Evolutionary conservation across 305 asterid species (phyloP).

Genomic region (Striga hermonthica): DNA sequence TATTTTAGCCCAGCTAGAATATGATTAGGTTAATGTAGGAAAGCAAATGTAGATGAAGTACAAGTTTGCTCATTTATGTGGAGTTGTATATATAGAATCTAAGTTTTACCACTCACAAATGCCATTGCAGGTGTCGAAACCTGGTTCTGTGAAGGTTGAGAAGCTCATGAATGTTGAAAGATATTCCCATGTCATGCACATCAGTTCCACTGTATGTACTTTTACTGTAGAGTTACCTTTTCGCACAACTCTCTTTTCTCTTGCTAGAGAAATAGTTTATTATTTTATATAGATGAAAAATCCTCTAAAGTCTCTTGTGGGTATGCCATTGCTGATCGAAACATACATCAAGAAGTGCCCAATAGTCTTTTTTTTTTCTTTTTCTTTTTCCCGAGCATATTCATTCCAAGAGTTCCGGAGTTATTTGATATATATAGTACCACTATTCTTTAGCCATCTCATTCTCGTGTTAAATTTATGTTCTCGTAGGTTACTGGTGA

Average conservation of each 20-base stretch:
- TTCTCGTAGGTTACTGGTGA: slow-evolving; percentile 82
- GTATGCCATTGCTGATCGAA: background rate
- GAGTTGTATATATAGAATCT: slow-evolving; percentile 12
- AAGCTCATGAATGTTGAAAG: slow-evolving; percentile 91
- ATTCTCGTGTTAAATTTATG: slow-evolving; percentile 9
- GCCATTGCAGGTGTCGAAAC: slow-evolving; percentile 66
- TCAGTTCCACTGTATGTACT: slow-evolving; percentile 87
- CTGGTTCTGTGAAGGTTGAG: slow-evolving; percentile 93
- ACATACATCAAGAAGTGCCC: background rate
- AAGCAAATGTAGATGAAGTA: slow-evolving; percentile 1
- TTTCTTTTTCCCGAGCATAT: slow-evolving; percentile 9
- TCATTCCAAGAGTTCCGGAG: slow-evolving; percentile 7
- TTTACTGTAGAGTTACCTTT: slow-evolving; percentile 20
- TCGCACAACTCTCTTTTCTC: background rate
- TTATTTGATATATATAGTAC: slow-evolving; percentile 1
- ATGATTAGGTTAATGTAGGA: slow-evolving; percentile 1
- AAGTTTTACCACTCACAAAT: slow-evolving; percentile 10
- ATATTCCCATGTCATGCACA: slow-evolving; percentile 98
- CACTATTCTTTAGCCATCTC: background rate
- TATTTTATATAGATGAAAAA: slow-evolving; percentile 7
- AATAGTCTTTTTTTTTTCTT: slow-evolving; percentile 1
- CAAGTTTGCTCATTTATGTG: background rate
- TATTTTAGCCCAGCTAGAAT: slow-evolving; percentile 3
- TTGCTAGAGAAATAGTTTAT: slow-evolving; percentile 8
- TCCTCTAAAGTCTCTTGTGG: slow-evolving; percentile 13